These are phyloP conservation scores for Sisymbrium altissimum DNA, from an alignment of 345 rosid species.

Conservation along the genomic window DNA sequence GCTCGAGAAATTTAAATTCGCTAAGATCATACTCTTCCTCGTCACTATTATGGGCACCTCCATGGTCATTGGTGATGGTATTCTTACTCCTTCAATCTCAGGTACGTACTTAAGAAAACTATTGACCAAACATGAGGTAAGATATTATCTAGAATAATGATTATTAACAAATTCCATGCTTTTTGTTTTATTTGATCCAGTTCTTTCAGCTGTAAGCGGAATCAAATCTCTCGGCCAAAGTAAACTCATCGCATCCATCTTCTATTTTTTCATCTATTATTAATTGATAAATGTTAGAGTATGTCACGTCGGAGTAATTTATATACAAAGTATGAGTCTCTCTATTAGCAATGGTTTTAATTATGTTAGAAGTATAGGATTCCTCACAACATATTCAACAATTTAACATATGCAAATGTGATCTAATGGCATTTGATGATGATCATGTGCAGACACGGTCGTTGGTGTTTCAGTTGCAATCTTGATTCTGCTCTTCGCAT, in stretches of 20 bases:
- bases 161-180: not conserved
- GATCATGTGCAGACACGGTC: conserved; percentile 48
- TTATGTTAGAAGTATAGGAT: not conserved
- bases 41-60: conserved; percentile 74
- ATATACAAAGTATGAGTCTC: too few relatives aligned
- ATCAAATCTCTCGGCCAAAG: conserved; percentile 61
- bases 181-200: conserved; percentile 23
- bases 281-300: not conserved
- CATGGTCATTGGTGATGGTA: conserved; percentile 82
- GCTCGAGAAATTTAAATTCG: conserved; percentile 41
- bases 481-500: conserved; percentile 43
- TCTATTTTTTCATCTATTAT: not conserved
- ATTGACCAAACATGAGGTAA: not conserved
- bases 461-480: conserved; percentile 62
- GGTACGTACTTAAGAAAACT: conserved; percentile 33
- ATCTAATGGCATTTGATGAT: not conserved
- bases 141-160: not conserved
- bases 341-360: too few relatives aligned
- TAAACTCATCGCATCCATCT: conserved; percentile 19
- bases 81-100: conserved; percentile 77
- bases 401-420: not conserved
- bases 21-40: conserved; percentile 49
- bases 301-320: not conserved
- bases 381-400: not conserved
- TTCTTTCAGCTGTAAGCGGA: conserved; percentile 79